Base-by-base conservation (phyloP, 208 protist species). In the Lotmaria passim region DNA sequence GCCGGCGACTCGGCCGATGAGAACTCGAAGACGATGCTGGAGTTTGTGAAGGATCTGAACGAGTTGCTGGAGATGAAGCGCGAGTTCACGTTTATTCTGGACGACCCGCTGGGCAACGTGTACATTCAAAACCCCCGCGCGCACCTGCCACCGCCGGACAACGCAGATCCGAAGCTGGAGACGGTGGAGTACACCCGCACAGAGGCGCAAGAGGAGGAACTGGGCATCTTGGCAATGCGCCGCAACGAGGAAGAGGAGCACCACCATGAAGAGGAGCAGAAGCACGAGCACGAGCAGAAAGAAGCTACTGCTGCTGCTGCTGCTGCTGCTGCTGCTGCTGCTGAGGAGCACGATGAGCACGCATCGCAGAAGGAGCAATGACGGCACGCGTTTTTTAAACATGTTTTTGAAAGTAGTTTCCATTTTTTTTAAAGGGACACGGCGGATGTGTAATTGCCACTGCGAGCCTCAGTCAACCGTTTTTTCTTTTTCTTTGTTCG, bases 111-210 rank as follows among this genome's bases (percentile, higher is more conserved):
- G 1, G 79, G 85, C 11, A 97, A 97, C 67, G 82, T 92, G 48
- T 98, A 97, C 79, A 91, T 98, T 46, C 94, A 98, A 69, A 96
- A 97, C 79, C 88, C 94, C 8, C 82, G 90, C n/a, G 82, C 87
- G 2, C 92, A 96, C 64, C 69, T 96, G 11, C 82, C 89, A 30
- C 87, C 86, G 24, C 89, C 89, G 15, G 93, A 95, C 30, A 79
- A 93, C 58, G 60, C 63, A n/a, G 97, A 98, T 74, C 93, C 95
- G 34, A 66, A 84, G 43, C 71, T 98, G 30, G 73, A 64, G 43
- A 58, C 84, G 19, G 87, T 89, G 57, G 79, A 89, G 36, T 98
- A 98, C 77, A 69, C 59, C 0, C 80, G 97, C 44, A 97, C 89
- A 6, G 83, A 75, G 50, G 95, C 98, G 61, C 94, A 98, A 67